Evolutionary conservation across 2,329 filamentous ascomycete genomes (phyloP).

Genomic region (Aspergillus piperis): DNA sequence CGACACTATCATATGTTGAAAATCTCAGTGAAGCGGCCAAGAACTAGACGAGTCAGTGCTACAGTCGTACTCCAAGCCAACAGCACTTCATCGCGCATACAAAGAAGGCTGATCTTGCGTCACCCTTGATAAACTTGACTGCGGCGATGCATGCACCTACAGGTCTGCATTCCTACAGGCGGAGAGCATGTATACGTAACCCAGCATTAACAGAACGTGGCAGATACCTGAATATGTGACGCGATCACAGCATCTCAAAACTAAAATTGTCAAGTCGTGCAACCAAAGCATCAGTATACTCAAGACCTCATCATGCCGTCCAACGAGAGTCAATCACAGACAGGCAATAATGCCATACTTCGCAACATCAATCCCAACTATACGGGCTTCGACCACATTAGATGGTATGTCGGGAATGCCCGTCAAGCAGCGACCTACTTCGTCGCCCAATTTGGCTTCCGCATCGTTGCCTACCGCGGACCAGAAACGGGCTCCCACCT

Average conservation of each 20-base stretch:
- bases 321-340: background rate
- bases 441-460: constrained; percentile 78
- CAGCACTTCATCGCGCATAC: background rate
- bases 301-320: background rate
- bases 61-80: background rate
- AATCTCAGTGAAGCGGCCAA: background rate
- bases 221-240: background rate
- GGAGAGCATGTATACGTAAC: too few relatives aligned
- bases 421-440: constrained; percentile 90
- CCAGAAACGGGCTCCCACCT: constrained; percentile 82
- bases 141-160: background rate
- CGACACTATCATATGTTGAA: background rate
- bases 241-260: background rate
- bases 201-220: background rate
- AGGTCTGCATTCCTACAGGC: background rate
- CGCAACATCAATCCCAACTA: constrained; percentile 35
- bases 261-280: background rate
- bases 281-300: background rate
- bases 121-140: background rate
- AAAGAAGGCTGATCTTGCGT: background rate
- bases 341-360: constrained; percentile 50
- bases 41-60: background rate
- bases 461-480: constrained; percentile 74
- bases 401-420: constrained; percentile 92
- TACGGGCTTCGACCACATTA: constrained; percentile 72